Evolutionary conservation across 345 rosid genomes (phyloP).

Genomic region (Murraya koenigii): DNA sequence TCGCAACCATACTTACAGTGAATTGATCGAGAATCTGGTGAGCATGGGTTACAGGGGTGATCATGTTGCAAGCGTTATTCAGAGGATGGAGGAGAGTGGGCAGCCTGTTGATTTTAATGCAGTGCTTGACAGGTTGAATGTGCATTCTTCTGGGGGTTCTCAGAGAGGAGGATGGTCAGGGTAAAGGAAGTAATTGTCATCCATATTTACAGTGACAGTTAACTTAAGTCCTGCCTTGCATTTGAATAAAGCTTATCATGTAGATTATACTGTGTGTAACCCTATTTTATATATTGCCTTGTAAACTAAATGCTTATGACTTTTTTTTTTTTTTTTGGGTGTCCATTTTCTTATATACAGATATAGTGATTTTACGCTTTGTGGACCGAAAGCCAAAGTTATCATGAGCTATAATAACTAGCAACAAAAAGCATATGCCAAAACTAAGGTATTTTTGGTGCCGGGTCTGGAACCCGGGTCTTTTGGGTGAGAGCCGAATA

Average conservation of each 20-base stretch:
- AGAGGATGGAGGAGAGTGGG: slow-evolving; percentile 92
- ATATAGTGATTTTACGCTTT: too few species aligned
- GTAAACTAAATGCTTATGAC: background rate
- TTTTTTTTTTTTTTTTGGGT: too few species aligned
- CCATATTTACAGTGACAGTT: background rate
- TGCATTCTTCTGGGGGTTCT: slow-evolving; percentile 60
- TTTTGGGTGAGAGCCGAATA: slow-evolving; percentile 64
- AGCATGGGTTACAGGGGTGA: slow-evolving; percentile 96
- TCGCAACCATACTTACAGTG: slow-evolving; percentile 66
- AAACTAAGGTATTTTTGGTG: slow-evolving; percentile 39
- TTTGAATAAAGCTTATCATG: slow-evolving; percentile 2
- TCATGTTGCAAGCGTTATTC: slow-evolving; percentile 66
- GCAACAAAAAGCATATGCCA: too few species aligned
- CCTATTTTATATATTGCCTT: background rate
- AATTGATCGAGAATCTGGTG: slow-evolving; percentile 78
- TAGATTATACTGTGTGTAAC: background rate
- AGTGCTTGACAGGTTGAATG: slow-evolving; percentile 75
- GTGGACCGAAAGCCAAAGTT: too few species aligned
- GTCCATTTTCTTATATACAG: too few species aligned
- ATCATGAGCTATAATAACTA: too few species aligned
- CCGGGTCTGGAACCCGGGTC: slow-evolving; percentile 76
- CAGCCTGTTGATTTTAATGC: slow-evolving; percentile 84
- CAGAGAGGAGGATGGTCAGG: slow-evolving; percentile 81
- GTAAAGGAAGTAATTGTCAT: background rate
- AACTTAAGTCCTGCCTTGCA: background rate